phyloP scores from a whole-genome alignment of 1,139 yeast genomes.

The Kazachstania sp. region DNA sequence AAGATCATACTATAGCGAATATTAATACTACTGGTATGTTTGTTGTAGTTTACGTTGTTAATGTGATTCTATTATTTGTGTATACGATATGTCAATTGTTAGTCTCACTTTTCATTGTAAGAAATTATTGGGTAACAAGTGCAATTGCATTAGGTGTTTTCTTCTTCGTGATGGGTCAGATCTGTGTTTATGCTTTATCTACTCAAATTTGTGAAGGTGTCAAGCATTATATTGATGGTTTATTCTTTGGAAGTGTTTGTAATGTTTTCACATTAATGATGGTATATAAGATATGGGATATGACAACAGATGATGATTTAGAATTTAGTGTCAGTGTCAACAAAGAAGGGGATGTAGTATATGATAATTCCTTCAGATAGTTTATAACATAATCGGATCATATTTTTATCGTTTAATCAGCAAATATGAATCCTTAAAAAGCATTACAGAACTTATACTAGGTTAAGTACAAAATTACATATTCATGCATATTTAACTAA shows the following conservation, averaged over 20 bases:
- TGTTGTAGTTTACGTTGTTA: slow-evolving; percentile 58
- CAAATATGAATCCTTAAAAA: no score
- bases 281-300: slow-evolving; percentile 95
- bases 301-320: slow-evolving; percentile 90
- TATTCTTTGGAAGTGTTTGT: slow-evolving; percentile 74
- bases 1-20: slow-evolving; percentile 20
- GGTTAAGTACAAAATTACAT: not conserved
- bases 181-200: slow-evolving; percentile 62
- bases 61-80: slow-evolving; percentile 53
- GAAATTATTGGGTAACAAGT: slow-evolving; percentile 82
- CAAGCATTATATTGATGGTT: slow-evolving; percentile 83
- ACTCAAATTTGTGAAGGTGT: slow-evolving; percentile 56
- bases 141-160: slow-evolving; percentile 60
- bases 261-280: slow-evolving; percentile 81
- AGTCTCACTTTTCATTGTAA: slow-evolving; percentile 58
- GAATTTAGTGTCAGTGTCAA: slow-evolving; percentile 66
- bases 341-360: slow-evolving; percentile 31
- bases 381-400: no score
- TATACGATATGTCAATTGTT: slow-evolving; percentile 66
- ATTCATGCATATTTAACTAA: not conserved
- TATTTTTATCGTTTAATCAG: not conserved
- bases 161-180: slow-evolving; percentile 76
- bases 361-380: slow-evolving; percentile 9
- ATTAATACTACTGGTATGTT: slow-evolving; percentile 56
- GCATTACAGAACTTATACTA: no score